Percentiles rank a stretch among this genome's conserved stretches.
These are phyloP conservation scores for Gamsiella multidivaricata DNA, from an alignment of 192 early-diverging fungal genomes.

Conservation along the genomic window DNA sequence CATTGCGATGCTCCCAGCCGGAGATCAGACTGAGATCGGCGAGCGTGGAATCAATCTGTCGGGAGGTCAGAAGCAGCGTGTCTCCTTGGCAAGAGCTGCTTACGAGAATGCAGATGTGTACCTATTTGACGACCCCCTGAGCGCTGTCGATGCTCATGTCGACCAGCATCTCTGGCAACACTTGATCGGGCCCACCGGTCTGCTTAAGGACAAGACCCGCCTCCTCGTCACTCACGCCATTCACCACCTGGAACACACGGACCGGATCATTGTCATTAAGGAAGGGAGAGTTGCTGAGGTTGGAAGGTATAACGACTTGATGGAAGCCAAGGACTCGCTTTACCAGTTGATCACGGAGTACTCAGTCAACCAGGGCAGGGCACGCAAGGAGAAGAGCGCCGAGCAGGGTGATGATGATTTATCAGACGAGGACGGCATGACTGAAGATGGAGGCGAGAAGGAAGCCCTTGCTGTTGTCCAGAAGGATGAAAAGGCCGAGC, in stretches of 20 bases:
- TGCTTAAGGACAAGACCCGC: constrained; percentile 82
- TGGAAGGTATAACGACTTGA: constrained; percentile 74
- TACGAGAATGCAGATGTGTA: constrained; percentile 83
- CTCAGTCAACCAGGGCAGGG: constrained; percentile 67
- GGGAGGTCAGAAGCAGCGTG: constrained; percentile 89
- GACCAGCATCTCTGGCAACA: constrained; percentile 81
- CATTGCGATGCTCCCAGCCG: constrained; percentile 83
- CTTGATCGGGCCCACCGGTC: constrained; percentile 84
- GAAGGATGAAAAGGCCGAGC: constrained; percentile 53
- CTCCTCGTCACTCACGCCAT: constrained; percentile 88
- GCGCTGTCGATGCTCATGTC: constrained; percentile 73
- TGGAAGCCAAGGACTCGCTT: constrained; percentile 68
- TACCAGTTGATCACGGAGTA: constrained; percentile 77
- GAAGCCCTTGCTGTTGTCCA: constrained; percentile 16
- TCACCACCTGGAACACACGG: constrained; percentile 74
- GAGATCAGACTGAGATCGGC: constrained; percentile 93
- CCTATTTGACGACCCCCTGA: constrained; percentile 63
- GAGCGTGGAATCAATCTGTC: constrained; percentile 91
- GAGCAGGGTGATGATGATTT: constrained; percentile 45
- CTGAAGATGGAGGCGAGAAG: constrained; percentile 58
- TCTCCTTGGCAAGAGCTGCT: constrained; percentile 76
- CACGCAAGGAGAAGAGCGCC: constrained; percentile 31
- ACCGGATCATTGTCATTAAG: constrained; percentile 76
- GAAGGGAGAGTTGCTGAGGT: constrained; percentile 77
- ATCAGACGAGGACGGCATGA: no score